Evolutionary conservation across 2,329 filamentous ascomycete genomes (phyloP), one percentile per base, ranked within the genome.

Genomic region (Coniosporium tulheliwenetii): DNA sequence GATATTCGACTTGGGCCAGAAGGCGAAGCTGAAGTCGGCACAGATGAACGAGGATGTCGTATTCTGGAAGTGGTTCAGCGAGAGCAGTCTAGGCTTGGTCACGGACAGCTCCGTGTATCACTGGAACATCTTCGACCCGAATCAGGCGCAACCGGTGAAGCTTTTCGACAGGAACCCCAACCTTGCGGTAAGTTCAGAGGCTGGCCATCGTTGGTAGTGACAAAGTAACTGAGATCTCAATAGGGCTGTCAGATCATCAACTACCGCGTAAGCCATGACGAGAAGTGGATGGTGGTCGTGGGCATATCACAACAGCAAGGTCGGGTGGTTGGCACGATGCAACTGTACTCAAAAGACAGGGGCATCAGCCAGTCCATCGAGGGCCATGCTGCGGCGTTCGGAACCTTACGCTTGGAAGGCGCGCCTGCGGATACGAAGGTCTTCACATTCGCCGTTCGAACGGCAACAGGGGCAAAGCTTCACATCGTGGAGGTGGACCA

Each of bases 61-160:
- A 46, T 98, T 93, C 72, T 98, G 91, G 93, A 94, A 94, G 67
- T 98, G 91, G 91, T 85, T 93, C 65, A 94, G 79, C 64, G 85
- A 94, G 53, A 81, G 74, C 44, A 83, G 80, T 46, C 67, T 98
- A 44, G 91, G 89, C 46, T 70, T 98, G 54, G 84, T 98, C 48
- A 96, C 89, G 48, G 86, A 93, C 44, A 82, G 75, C 47, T 79
- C 83, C 34, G 85, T 98, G 47, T 96, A 86, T 63, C 91, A 98
- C 67, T 98, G 91, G 91, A 85, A 98, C 59, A 85, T 98, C 49
- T 89, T 89, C 58, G 87, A 95, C 57, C 69, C 81, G 39, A 73
- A 75, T 47, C 85, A 93, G 61, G 71, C 79, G 43, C 71, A 77
- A 47, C 85, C 87, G 2, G 75, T 85, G 49, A 94, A 98, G 71